Conservation (phyloP, 371 early-diverging fungal species). For the Chytridium lagenaria region DNA sequence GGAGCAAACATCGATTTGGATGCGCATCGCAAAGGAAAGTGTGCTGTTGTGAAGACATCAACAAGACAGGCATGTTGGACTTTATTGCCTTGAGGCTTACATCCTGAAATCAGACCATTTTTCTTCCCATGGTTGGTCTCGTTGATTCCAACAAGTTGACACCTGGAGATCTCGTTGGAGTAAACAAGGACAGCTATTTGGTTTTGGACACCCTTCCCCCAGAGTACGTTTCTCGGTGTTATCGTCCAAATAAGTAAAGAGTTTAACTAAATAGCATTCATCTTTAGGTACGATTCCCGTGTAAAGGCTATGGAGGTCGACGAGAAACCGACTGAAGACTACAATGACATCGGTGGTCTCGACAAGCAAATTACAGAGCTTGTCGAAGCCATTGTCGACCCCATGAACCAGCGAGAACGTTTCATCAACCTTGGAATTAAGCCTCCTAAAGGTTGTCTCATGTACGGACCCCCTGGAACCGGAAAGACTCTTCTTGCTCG, state of each 20-base stretch:
- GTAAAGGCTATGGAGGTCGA: slow-evolving; percentile 99
- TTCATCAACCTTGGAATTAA: slow-evolving; percentile 97
- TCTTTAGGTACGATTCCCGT: slow-evolving; percentile 91
- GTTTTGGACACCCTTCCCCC: slow-evolving; percentile 98
- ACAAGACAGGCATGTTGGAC: slow-evolving; percentile 79
- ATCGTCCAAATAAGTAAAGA: not conserved
- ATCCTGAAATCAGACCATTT: slow-evolving; percentile 74
- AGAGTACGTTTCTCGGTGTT: slow-evolving; percentile 67
- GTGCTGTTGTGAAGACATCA: slow-evolving; percentile 97
- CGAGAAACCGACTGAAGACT: slow-evolving; percentile 99
- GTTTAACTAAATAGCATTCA: too few relatives aligned
- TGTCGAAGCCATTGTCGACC: slow-evolving; percentile 98
- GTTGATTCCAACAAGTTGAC: slow-evolving; percentile 92
- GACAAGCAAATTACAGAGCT: slow-evolving; percentile 99
- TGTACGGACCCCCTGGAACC: too few relatives aligned
- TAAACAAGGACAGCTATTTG: slow-evolving; percentile 99
- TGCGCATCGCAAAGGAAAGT: slow-evolving; percentile 90
- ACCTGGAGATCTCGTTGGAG: slow-evolving; percentile 99
- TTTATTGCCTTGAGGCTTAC: not conserved
- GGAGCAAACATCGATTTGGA: slow-evolving; percentile 95
- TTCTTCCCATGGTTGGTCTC: slow-evolving; percentile 97
- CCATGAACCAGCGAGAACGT: slow-evolving; percentile 97
- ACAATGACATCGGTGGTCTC: slow-evolving; percentile 98
- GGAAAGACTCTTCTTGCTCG: slow-evolving; percentile 95
- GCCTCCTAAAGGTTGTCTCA: slow-evolving; percentile 98